Evolutionary conservation across 305 asterid genomes (phyloP).

Genomic region (Rubia balearica): DNA sequence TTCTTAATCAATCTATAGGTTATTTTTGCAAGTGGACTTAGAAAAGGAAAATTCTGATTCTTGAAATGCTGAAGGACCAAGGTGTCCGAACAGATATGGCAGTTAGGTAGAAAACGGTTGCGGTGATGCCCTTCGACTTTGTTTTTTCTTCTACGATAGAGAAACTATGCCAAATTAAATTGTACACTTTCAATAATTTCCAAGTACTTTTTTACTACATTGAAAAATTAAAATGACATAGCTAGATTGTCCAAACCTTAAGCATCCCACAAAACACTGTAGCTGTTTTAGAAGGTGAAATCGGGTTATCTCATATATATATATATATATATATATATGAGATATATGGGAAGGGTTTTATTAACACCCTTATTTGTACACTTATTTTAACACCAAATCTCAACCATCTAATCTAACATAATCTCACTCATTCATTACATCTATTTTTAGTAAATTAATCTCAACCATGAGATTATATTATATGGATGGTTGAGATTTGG

Average conservation of each 20-base stretch:
- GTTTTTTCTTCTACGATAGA: not conserved
- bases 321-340: no score
- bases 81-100: constrained; percentile 5
- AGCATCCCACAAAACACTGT: not conserved
- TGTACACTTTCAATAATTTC: not conserved
- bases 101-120: constrained; percentile 13
- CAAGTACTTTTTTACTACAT: not conserved
- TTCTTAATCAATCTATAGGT: not conserved
- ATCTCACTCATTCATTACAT: no score
- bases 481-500: no score
- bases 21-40: not conserved
- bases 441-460: no score
- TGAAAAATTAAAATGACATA: not conserved
- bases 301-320: no score
- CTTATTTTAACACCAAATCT: no score
- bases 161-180: not conserved
- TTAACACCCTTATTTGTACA: no score
- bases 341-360: no score
- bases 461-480: no score
- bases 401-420: no score
- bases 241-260: not conserved
- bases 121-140: not conserved
- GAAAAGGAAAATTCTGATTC: not conserved
- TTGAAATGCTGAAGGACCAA: not conserved
- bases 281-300: no score